These are phyloP conservation scores for Periconia sp. DNA, from an alignment of 2,329 filamentous ascomycete species.

Conservation along the genomic window DNA sequence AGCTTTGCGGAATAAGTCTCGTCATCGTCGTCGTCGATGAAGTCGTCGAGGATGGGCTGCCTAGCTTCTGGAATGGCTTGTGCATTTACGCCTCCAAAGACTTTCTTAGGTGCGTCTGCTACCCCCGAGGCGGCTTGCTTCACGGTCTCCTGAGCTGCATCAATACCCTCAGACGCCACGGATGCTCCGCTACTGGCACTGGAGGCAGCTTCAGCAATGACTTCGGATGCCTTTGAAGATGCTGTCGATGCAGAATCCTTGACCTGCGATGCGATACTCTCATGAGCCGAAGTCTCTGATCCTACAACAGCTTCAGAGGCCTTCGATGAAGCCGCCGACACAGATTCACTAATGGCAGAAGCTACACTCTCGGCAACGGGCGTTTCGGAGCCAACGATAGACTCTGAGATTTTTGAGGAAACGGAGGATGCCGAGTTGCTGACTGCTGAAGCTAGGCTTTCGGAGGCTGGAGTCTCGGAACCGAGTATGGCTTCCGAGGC, in stretches of 20 bases:
- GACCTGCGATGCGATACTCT: conserved; percentile 17
- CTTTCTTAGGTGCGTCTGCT: conserved; percentile 48
- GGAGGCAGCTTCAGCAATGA: conserved; percentile 9
- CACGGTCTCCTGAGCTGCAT: conserved; percentile 20
- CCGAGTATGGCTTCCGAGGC: conserved; percentile 39
- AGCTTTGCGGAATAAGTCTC: conserved; percentile 54
- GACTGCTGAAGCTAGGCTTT: conserved; percentile 41
- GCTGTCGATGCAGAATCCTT: conserved; percentile 16
- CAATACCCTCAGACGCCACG: conserved; percentile 14
- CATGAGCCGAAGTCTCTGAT: conserved; percentile 8
- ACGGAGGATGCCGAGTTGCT: conserved; percentile 39
- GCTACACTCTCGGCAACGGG: conserved; percentile 15
- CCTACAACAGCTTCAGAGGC: conserved; percentile 22
- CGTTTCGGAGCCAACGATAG: conserved; percentile 15
- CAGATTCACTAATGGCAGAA: conserved; percentile 12
- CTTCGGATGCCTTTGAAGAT: conserved; percentile 28
- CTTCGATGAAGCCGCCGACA: conserved; percentile 24
- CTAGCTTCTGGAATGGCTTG: conserved; percentile 52
- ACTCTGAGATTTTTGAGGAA: conserved; percentile 34
- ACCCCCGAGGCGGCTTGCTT: conserved; percentile 26
- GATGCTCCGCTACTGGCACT: conserved; percentile 16
- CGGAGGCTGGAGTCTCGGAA: conserved; percentile 31
- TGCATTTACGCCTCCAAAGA: conserved; percentile 58
- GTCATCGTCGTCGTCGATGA: conserved; percentile 52
- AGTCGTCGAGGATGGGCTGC: conserved; percentile 53